Evolutionary conservation across 257 asterid genomes (phyloP).

Genomic region (Nicotiana noctiflora): DNA sequence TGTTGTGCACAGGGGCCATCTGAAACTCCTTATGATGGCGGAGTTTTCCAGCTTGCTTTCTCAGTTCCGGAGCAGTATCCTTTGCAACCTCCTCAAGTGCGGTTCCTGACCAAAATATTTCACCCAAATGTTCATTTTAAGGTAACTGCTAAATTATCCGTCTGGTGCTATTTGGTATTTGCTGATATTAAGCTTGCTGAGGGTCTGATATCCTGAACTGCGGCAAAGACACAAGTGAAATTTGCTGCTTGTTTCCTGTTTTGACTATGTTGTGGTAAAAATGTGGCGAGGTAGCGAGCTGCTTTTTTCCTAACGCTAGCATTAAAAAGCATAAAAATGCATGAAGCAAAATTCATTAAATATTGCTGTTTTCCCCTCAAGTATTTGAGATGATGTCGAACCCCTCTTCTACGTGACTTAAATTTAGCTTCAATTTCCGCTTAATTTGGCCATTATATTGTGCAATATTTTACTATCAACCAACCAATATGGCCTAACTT

Average conservation of each 20-base stretch:
- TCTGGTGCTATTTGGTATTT: not conserved
- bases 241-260: not conserved
- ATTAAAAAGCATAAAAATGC: not conserved
- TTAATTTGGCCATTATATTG: not conserved
- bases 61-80: constrained; percentile 99
- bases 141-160: constrained; percentile 33
- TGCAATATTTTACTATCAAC: not conserved
- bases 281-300: not conserved
- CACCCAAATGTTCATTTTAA: constrained; percentile 99
- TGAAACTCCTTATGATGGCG: constrained; percentile 96
- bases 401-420: not conserved
- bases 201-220: not conserved
- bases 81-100: constrained; percentile 98
- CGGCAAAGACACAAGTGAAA: not conserved
- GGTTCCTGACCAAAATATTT: constrained; percentile 93
- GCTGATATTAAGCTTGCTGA: not conserved
- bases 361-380: not conserved
- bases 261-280: not conserved
- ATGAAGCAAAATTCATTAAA: not conserved
- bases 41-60: constrained; percentile 94
- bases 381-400: not conserved
- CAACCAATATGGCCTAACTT: not conserved
- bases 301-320: not conserved
- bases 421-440: not conserved
- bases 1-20: constrained; percentile 72